Evolutionary conservation across 2,329 filamentous ascomycete species (phyloP), one percentile per base, ranked within the genome.

Genomic region (Ophioceras dolichostomum): DNA sequence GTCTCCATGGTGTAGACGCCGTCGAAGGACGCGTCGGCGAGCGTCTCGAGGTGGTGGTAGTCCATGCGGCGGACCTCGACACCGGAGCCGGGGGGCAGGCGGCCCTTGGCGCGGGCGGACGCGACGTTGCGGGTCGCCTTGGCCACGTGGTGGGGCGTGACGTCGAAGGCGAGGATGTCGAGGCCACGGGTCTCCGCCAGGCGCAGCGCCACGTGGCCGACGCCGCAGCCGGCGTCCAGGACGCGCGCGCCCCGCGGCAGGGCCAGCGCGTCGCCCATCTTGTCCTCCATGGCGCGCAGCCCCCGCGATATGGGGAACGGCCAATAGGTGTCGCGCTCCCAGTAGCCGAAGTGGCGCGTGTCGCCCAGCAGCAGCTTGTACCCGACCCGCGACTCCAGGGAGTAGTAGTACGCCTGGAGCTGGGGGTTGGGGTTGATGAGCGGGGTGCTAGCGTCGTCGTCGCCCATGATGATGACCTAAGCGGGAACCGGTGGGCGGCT

Each of bases 1-100:
- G 68, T 70, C 49, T 74, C 67, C 62, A 73, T 68, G 0, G 68
- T 73, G 47, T 73, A 74, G 20, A 67, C 52, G 4, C 68, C 69
- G 38, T 74, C 67, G 30, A 67, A 60, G 0, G 56, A 62, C 4
- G 45, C 49, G 19, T 53, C 44, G 0, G 44, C 38, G 17, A 71
- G 51, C 5, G 43, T 41, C 2, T 64, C 58, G 1, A 74, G 55
- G 41, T 70, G 53, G 43, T 73, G 68, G 44, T 73, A 74, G 43
- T 73, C 66, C 49, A 59, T 63, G 41, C 56, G 56, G 4, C 46
- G 47, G 12, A 65, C 60, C 1, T 49, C 48, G 13, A 73, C 47
- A 0, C 28, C 16, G 28, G 28, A 31, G 8, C 22, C 8, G n/a
- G n/a, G n/a, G n/a, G 53, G 45, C 4, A 66, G 46, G n/a, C n/a